Conservation (phyloP, 352 stramenopile genomes). For the Phytophthora crassamura region DNA sequence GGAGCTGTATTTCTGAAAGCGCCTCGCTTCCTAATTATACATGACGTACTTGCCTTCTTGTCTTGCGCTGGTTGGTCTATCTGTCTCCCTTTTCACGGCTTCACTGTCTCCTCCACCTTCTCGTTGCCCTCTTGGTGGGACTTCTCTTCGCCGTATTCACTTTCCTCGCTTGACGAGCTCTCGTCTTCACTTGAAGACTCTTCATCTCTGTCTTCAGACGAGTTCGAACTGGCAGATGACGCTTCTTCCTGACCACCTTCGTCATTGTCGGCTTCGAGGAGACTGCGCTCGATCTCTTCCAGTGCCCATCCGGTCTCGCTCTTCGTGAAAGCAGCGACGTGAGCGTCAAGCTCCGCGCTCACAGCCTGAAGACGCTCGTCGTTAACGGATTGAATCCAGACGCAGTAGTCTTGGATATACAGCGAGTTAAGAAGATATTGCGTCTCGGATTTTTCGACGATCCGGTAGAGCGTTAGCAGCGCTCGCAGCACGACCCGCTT, state of each 20-base stretch:
- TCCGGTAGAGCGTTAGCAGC: slow-evolving; percentile 91
- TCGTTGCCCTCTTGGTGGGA: not conserved
- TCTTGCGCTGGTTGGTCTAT: no score
- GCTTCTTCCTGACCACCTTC: slow-evolving; percentile 27
- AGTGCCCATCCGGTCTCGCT: slow-evolving; percentile 78
- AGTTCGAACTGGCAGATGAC: slow-evolving; percentile 36
- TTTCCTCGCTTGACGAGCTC: slow-evolving; percentile 16
- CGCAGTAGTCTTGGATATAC: slow-evolving; percentile 95
- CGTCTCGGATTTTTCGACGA: slow-evolving; percentile 95
- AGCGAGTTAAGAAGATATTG: slow-evolving; percentile 97
- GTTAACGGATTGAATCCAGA: slow-evolving; percentile 80
- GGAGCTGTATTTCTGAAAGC: slow-evolving; percentile 38
- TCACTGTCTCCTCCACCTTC: not conserved
- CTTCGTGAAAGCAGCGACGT: slow-evolving; percentile 62
- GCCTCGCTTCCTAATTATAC: slow-evolving; percentile 42
- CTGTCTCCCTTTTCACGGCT: slow-evolving; percentile 5
- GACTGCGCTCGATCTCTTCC: slow-evolving; percentile 71
- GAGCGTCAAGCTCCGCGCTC: slow-evolving; percentile 39
- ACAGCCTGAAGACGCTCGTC: slow-evolving; percentile 56
- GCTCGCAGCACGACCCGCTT: slow-evolving; percentile 91
- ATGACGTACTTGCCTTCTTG: slow-evolving; percentile 17
- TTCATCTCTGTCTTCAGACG: slow-evolving; percentile 37
- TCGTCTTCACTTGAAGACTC: slow-evolving; percentile 43
- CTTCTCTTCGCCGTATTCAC: slow-evolving; percentile 12
- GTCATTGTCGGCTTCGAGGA: slow-evolving; percentile 46